Conservation (phyloP, 106 monocot genomes). For the Vanilla planifolia region DNA sequence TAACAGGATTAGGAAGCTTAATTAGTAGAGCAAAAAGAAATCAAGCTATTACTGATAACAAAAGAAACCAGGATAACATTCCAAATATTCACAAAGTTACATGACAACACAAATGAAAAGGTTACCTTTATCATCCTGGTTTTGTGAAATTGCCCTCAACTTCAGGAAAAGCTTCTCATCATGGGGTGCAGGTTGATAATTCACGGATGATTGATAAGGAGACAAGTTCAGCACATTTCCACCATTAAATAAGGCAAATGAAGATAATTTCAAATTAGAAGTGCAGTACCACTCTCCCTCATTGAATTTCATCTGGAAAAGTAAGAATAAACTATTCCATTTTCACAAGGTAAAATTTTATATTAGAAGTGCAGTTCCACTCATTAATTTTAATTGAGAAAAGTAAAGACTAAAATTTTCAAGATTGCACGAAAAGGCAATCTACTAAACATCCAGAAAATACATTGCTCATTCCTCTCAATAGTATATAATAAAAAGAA, state of each 20-base stretch:
- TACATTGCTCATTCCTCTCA: neutral
- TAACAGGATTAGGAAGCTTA: neutral
- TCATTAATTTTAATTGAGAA: conserved; percentile 42
- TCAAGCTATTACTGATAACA: too few relatives aligned
- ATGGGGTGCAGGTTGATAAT: conserved; percentile 22
- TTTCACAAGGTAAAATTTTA: too few relatives aligned
- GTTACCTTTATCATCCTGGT: conserved; percentile 31
- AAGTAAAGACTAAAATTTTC: neutral
- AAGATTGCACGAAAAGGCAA: neutral
- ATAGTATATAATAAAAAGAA: neutral
- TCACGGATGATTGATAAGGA: conserved; percentile 59
- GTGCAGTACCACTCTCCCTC: conserved; percentile 41
- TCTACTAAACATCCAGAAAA: neutral
- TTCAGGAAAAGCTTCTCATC: conserved; percentile 25
- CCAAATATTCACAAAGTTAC: neutral
- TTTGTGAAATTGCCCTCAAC: conserved; percentile 30
- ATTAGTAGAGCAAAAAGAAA: neutral
- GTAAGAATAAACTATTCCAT: too few relatives aligned
- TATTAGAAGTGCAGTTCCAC: conserved; percentile 33
- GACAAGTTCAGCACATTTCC: conserved; percentile 13
- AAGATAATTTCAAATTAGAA: conserved; percentile 49
- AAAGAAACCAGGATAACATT: too few relatives aligned
- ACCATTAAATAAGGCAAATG: conserved; percentile 75
- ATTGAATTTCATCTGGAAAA: conserved; percentile 39
- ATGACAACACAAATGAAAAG: neutral